A percentile compares a stretch with the other conserved stretches of the same genome.
Conservation (phyloP, 164 flowering plant genomes). For the Buxus sempervirens region DNA sequence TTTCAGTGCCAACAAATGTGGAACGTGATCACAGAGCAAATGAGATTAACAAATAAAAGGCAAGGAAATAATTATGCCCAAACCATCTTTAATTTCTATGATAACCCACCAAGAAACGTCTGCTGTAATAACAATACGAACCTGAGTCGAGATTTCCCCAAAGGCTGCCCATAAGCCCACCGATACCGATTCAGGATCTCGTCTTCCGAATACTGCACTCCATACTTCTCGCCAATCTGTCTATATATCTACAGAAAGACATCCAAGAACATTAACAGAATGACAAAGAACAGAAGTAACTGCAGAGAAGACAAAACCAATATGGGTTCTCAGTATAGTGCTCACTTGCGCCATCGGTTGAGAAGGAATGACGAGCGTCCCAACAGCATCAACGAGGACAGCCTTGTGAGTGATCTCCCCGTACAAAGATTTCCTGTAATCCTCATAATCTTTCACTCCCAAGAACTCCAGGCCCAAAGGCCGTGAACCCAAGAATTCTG, state of each 20-base stretch:
- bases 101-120: too few relatives aligned
- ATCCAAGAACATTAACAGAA: conserved; percentile 1
- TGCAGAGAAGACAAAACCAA: background rate
- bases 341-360: conserved; percentile 94
- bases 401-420: conserved; percentile 92
- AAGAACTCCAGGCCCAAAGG: conserved; percentile 29
- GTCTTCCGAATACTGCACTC: conserved; percentile 72
- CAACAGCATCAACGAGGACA: conserved; percentile 88
- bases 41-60: background rate
- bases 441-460: conserved; percentile 67
- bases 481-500: conserved; percentile 15
- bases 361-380: conserved; percentile 85
- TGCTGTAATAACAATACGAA: conserved; percentile 19
- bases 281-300: background rate
- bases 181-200: conserved; percentile 84
- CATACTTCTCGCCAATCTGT: conserved; percentile 90
- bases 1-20: background rate
- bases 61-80: background rate
- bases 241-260: conserved; percentile 61
- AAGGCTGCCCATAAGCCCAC: conserved; percentile 90
- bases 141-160: conserved; percentile 95
- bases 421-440: conserved; percentile 70
- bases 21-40: background rate
- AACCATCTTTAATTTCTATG: too few relatives aligned
- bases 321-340: background rate